These are phyloP conservation scores for Lipomyces starkeyi DNA, from an alignment of 805 yeast genomes.

Conservation along the genomic window DNA sequence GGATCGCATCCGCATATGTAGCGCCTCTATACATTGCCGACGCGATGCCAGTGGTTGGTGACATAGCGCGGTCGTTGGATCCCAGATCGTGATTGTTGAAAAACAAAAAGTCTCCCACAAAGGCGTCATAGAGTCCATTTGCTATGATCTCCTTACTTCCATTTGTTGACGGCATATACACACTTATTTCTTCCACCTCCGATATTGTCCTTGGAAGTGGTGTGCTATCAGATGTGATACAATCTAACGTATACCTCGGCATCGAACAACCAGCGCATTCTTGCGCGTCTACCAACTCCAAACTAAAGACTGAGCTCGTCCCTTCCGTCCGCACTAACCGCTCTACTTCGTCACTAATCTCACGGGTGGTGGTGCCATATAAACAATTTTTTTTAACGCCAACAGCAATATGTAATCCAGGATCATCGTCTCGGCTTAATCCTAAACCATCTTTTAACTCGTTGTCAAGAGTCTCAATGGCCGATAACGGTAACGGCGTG, in stretches of 20 bases:
- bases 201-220: conserved; percentile 16
- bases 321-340: background rate
- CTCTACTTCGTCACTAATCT: background rate
- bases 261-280: background rate
- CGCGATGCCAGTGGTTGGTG: background rate
- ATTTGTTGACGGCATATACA: background rate
- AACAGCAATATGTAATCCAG: conserved; percentile 8
- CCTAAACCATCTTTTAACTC: conserved; percentile 43
- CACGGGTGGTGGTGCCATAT: conserved; percentile 1
- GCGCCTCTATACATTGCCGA: conserved; percentile 18
- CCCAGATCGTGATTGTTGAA: conserved; percentile 29
- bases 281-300: background rate
- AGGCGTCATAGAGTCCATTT: conserved; percentile 14
- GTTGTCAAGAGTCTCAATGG: conserved; percentile 48
- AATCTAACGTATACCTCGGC: conserved; percentile 6
- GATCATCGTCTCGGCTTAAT: conserved; percentile 33
- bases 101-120: conserved; percentile 23
- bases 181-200: background rate
- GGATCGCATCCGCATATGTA: conserved; percentile 24
- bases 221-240: background rate
- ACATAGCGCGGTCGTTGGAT: background rate
- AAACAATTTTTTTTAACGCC: conserved; percentile 2
- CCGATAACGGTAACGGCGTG: conserved; percentile 61
- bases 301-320: conserved; percentile 37
- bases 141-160: conserved; percentile 4